Evolutionary conservation across 148 eudicot genomes (phyloP).

Genomic region (Euryodendron excelsum): DNA sequence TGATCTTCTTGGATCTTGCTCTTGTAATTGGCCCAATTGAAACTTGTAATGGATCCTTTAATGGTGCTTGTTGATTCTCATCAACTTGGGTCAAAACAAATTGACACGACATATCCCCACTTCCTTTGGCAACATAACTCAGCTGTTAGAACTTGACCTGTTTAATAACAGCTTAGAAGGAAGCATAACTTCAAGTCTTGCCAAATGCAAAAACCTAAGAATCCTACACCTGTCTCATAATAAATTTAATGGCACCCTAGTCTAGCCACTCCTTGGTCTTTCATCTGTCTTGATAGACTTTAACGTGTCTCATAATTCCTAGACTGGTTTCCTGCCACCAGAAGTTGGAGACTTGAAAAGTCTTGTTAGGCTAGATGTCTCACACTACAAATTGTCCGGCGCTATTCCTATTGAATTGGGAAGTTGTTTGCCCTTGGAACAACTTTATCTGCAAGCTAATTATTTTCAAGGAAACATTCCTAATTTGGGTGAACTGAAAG

Average conservation of each 20-base stretch:
- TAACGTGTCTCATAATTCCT: constrained; percentile 2
- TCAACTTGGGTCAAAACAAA: too few relatives aligned
- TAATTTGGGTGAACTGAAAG: background rate
- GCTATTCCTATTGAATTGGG: constrained; percentile 5
- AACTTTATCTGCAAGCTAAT: background rate
- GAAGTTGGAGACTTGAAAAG: constrained; percentile 9
- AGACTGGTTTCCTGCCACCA: constrained; percentile 9
- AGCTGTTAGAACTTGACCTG: background rate
- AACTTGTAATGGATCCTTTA: too few relatives aligned
- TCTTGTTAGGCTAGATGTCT: constrained; percentile 7
- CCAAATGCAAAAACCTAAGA: constrained; percentile 9
- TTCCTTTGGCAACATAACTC: constrained; percentile 20
- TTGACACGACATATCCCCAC: constrained; percentile 1
- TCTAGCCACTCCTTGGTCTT: too few relatives aligned
- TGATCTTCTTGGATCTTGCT: too few relatives aligned
- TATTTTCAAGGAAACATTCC: constrained; percentile 17
- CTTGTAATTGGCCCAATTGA: too few relatives aligned
- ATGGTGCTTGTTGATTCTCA: too few relatives aligned
- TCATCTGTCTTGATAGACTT: background rate
- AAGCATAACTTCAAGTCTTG: constrained; percentile 6
- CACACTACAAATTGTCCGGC: constrained; percentile 14
- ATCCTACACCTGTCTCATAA: constrained; percentile 3
- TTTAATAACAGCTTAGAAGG: constrained; percentile 7
- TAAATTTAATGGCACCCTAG: background rate
- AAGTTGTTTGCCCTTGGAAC: background rate